Base-by-base conservation (phyloP, 352 stramenopile genomes). In the Phytophthora niederhauseri region DNA sequence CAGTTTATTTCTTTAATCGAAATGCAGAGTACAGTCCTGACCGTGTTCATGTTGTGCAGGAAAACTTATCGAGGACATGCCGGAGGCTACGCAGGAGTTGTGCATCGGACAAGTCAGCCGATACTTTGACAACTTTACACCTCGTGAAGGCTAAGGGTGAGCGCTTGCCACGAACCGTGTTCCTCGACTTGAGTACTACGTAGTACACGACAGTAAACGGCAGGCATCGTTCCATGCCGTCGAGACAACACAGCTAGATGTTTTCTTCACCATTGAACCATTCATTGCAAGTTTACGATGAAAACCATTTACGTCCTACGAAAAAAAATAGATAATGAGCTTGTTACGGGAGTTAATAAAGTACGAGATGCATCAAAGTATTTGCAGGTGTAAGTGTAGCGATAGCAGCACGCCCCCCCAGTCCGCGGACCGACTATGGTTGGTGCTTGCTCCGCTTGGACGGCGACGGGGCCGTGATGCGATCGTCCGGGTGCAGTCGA, bases 101-200 rank as follows among this genome's bases (percentile, higher is more conserved):
- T 93, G 74, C 49, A 72, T 84, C 15, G 77, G 79, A 43, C 85
- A 94, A 68, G 90, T 95, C 60, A 88, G 80, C 70, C 82, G 87
- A 28, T 95, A 91, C 67, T 95, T 94, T 73, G 87, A 94, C 50
- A 93, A 93, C 66, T 95, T 95, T 63, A 87, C 73, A 9, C 84
- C 82, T 7, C 67, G 61, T 55, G 50, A 77, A n/a, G 73, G 72
- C 19, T 81, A 43, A 70, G 34, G 34, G 12, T 12, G 15, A 15
- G 14, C n/a, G 12, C 34, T 43, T 17, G 34, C 34, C 6, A 43
- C 12, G 34, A 43, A 43, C 34, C 34, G 31, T 2, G 9, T 38
- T 38, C 31, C 31, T 38, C 6, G 31, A 15, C 31, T 15, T 38
- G 31, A 38, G 31, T n/a, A n/a, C n/a, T n/a, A n/a, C n/a, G n/a